Conservation (phyloP, 352 stramenopile genomes). For the Globisporangium radiosum region DNA sequence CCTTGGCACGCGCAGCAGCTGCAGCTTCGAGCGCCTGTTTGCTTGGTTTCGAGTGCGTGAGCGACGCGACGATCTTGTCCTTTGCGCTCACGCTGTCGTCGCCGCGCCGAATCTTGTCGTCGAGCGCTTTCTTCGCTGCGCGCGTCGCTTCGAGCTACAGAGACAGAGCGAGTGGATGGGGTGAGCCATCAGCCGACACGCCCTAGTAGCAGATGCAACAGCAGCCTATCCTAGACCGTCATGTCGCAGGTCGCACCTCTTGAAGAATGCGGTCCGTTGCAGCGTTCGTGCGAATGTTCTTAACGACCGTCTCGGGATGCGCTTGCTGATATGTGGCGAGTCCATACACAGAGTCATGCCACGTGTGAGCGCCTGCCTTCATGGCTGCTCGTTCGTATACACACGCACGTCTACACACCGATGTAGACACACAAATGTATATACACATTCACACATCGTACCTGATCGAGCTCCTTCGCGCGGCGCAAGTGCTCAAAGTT, state of each 20-base stretch:
- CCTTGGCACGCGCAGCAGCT: slow-evolving; percentile 1
- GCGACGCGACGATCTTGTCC: slow-evolving; percentile 66
- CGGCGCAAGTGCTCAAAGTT: slow-evolving; percentile 95
- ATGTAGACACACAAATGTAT: neutral
- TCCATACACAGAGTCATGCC: too few relatives aligned
- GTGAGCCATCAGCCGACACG: too few relatives aligned
- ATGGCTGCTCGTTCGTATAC: too few relatives aligned
- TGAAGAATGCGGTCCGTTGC: slow-evolving; percentile 78
- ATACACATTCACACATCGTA: slow-evolving; percentile 5
- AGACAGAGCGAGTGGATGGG: neutral
- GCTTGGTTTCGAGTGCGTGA: slow-evolving; percentile 47
- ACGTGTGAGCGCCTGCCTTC: too few relatives aligned
- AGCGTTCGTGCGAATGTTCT: slow-evolving; percentile 79
- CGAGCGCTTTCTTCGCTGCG: slow-evolving; percentile 53
- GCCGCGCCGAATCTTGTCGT: slow-evolving; percentile 52
- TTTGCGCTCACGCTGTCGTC: slow-evolving; percentile 59
- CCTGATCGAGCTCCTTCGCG: slow-evolving; percentile 40
- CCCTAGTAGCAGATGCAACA: too few relatives aligned
- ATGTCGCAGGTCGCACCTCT: slow-evolving; percentile 26
- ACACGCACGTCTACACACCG: neutral
- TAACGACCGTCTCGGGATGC: slow-evolving; percentile 14
- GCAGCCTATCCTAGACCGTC: too few relatives aligned
- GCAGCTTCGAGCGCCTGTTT: slow-evolving; percentile 12
- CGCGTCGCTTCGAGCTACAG: slow-evolving; percentile 58
- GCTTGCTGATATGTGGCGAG: slow-evolving; percentile 4